Conservation (phyloP, 2,329 filamentous ascomycete species). For the Aspergillus chevalieri region DNA sequence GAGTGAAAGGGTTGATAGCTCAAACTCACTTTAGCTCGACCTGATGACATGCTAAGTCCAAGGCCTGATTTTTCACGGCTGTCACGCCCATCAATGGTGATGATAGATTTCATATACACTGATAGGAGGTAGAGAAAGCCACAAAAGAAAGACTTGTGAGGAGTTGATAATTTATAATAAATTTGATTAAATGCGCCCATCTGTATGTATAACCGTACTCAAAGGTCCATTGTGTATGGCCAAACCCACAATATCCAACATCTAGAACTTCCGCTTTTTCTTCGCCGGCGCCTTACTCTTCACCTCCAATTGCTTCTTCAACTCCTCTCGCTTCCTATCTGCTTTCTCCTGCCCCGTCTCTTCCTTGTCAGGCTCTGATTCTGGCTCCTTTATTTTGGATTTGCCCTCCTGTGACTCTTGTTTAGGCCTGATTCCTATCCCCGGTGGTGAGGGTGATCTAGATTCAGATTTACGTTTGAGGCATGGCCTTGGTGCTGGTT, state of each 20-base stretch:
- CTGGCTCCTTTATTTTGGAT: conserved; percentile 7
- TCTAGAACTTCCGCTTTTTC: conserved; percentile 53
- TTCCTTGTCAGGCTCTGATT: conserved; percentile 8
- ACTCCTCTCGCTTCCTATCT: conserved; percentile 49
- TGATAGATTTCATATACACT: too few species aligned
- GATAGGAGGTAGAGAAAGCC: too few species aligned
- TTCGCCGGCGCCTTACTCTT: conserved; percentile 49
- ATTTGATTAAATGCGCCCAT: not conserved
- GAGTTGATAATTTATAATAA: too few species aligned
- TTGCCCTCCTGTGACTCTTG: conserved; percentile 30
- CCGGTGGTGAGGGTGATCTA: not conserved
- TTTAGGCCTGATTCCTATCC: not conserved
- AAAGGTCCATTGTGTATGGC: not conserved
- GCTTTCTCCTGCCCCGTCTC: conserved; percentile 48
- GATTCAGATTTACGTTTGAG: conserved; percentile 1
- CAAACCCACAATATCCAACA: not conserved
- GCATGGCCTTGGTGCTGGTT: conserved; percentile 8
- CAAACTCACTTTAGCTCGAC: too few species aligned
- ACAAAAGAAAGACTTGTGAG: too few species aligned
- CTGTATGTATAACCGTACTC: not conserved
- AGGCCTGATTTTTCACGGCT: too few species aligned
- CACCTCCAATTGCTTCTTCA: conserved; percentile 49
- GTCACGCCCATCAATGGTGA: too few species aligned
- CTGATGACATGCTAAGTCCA: too few species aligned
- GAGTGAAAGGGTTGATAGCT: too few species aligned